Evolutionary conservation across 208 protist genomes (phyloP).

Genomic region (Leishmania tarentolae): DNA sequence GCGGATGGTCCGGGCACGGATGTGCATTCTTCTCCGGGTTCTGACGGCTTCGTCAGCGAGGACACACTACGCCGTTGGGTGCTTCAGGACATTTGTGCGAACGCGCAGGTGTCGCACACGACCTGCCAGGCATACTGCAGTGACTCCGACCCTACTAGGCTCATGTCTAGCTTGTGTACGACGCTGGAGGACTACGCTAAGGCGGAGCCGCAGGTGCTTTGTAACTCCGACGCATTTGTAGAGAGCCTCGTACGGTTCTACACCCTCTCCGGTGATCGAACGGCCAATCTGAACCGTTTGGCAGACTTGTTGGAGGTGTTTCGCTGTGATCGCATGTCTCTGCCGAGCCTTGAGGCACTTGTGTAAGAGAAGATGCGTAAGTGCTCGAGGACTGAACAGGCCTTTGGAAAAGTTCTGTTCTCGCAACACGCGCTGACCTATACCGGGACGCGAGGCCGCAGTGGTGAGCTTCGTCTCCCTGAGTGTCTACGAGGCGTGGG

Average conservation of each 20-base stretch:
- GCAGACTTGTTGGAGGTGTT: conserved; percentile 78
- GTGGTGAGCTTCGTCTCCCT: background rate
- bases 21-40: background rate
- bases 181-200: conserved; percentile 67
- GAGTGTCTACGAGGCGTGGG: background rate
- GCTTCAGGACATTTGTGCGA: conserved; percentile 52
- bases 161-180: conserved; percentile 31
- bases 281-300: conserved; percentile 50
- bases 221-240: conserved; percentile 72
- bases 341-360: conserved; percentile 66
- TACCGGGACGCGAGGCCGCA: background rate
- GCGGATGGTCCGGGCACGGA: background rate
- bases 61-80: conserved; percentile 21
- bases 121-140: conserved; percentile 68
- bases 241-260: conserved; percentile 81
- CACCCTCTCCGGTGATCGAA: conserved; percentile 60
- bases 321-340: conserved; percentile 52
- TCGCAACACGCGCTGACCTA: background rate
- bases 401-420: too few species aligned
- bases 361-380: conserved; percentile 26
- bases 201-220: conserved; percentile 54
- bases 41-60: conserved; percentile 25
- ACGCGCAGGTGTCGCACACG: conserved; percentile 62
- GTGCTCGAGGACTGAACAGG: background rate
- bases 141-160: conserved; percentile 19